Evolutionary conservation across 1,139 yeast species (phyloP).

Genomic region (Pichia sp.): DNA sequence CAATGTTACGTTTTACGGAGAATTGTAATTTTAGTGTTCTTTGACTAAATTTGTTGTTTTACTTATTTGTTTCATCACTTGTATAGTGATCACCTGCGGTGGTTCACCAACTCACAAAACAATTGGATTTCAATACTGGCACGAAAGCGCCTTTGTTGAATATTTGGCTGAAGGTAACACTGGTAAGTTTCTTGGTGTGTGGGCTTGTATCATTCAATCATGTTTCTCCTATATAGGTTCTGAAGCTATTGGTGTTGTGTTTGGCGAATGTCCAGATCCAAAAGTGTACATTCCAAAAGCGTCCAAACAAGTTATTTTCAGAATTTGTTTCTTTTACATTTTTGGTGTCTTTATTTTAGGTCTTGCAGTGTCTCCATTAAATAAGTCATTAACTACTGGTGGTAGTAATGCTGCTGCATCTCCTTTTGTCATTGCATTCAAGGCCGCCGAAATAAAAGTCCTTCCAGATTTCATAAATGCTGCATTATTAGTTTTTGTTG

Average conservation of each 20-base stretch:
- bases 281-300: constrained; percentile 64
- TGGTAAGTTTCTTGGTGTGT: constrained; percentile 37
- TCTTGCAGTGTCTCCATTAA: constrained; percentile 39
- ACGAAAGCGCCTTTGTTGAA: constrained; percentile 18
- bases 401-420: constrained; percentile 52
- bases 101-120: constrained; percentile 13
- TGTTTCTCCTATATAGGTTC: constrained; percentile 54
- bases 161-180: constrained; percentile 27
- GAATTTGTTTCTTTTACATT: constrained; percentile 58
- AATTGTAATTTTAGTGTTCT: constrained; percentile 45
- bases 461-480: constrained; percentile 54
- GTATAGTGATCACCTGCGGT: constrained; percentile 13
- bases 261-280: constrained; percentile 47
- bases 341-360: constrained; percentile 44
- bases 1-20: constrained; percentile 52
- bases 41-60: constrained; percentile 2
- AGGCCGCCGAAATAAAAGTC: constrained; percentile 50
- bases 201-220: constrained; percentile 35
- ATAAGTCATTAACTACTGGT: constrained; percentile 35
- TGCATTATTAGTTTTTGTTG: constrained; percentile 44
- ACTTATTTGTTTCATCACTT: constrained; percentile 7
- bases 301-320: constrained; percentile 66
- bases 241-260: constrained; percentile 39
- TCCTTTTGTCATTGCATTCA: constrained; percentile 62
- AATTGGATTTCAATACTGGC: constrained; percentile 53